phyloP scores from a whole-genome alignment of 2,329 filamentous ascomycete genomes.

The Onygena corvina region DNA sequence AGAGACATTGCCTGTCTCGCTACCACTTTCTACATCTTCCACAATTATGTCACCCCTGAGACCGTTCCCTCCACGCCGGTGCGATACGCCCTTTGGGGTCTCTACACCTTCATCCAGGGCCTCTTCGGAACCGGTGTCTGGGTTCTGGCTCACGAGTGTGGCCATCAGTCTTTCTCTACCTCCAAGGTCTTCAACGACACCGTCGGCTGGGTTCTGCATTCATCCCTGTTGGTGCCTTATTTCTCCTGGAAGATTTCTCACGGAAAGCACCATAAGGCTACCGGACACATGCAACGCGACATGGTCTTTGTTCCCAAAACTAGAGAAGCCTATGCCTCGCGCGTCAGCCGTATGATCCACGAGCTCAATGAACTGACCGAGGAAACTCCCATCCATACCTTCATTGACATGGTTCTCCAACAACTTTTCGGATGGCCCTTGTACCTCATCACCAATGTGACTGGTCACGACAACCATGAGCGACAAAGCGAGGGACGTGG shows the following conservation, averaged over 20 bases:
- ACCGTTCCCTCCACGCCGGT: slow-evolving; percentile 57
- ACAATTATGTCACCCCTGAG: slow-evolving; percentile 82
- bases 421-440: slow-evolving; percentile 87
- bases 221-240: slow-evolving; percentile 80
- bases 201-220: slow-evolving; percentile 86
- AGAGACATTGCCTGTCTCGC: slow-evolving; percentile 64
- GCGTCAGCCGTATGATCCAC: slow-evolving; percentile 61
- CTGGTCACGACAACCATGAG: slow-evolving; percentile 90
- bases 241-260: slow-evolving; percentile 99
- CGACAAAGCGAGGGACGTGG: slow-evolving; percentile 86
- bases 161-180: slow-evolving; percentile 91
- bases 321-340: slow-evolving; percentile 64
- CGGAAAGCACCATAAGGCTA: slow-evolving; percentile 99
- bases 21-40: slow-evolving; percentile 71
- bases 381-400: slow-evolving; percentile 80
- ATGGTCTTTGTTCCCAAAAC: slow-evolving; percentile 99
- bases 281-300: slow-evolving; percentile 90
- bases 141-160: slow-evolving; percentile 96
- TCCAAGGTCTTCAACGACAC: slow-evolving; percentile 83
- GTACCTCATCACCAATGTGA: slow-evolving; percentile 86
- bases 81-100: slow-evolving; percentile 54
- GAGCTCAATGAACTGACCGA: slow-evolving; percentile 82
- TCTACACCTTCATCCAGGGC: slow-evolving; percentile 72
- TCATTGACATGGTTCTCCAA: slow-evolving; percentile 62
- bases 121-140: slow-evolving; percentile 88